These are phyloP conservation scores for Harrya chromipes DNA, from an alignment of 768 basidiomycete species.

Conservation along the genomic window DNA sequence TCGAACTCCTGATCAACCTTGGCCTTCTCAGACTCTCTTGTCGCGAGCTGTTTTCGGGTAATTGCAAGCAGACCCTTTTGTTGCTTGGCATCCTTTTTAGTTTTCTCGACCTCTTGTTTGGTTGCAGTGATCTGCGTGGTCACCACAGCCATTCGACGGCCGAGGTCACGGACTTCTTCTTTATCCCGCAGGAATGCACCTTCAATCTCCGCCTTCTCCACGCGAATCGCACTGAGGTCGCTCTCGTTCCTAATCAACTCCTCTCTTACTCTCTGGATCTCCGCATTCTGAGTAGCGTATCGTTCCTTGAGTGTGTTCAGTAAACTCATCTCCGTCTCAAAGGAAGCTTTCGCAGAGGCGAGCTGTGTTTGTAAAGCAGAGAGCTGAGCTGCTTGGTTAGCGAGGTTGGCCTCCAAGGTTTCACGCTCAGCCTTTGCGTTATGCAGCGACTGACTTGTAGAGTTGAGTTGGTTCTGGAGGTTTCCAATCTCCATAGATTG, in stretches of 20 bases:
- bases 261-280: conserved; percentile 67
- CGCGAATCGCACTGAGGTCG: conserved; percentile 81
- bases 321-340: conserved; percentile 78
- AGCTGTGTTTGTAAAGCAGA: conserved; percentile 81
- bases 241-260: conserved; percentile 90
- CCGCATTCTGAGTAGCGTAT: conserved; percentile 58
- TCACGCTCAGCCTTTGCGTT: conserved; percentile 63
- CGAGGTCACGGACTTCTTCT: conserved; percentile 86
- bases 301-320: conserved; percentile 69
- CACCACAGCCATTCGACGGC: conserved; percentile 79
- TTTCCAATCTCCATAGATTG: conserved; percentile 87
- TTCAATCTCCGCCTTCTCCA: conserved; percentile 92
- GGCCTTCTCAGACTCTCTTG: conserved; percentile 74
- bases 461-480: conserved; percentile 77
- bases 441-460: conserved; percentile 71
- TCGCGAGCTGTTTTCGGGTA: conserved; percentile 87
- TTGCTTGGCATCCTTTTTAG: conserved; percentile 91
- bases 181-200: conserved; percentile 85
- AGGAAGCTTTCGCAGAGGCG: conserved; percentile 76
- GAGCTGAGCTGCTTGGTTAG: conserved; percentile 70
- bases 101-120: conserved; percentile 79
- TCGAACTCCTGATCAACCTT: conserved; percentile 71
- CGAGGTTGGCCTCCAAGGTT: conserved; percentile 60
- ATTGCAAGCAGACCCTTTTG: conserved; percentile 95
- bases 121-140: conserved; percentile 66